Percentiles rank a stretch among this genome's conserved stretches.
Conservation (phyloP, 768 basidiomycete species). For the Hydnomerulius pinastri region DNA sequence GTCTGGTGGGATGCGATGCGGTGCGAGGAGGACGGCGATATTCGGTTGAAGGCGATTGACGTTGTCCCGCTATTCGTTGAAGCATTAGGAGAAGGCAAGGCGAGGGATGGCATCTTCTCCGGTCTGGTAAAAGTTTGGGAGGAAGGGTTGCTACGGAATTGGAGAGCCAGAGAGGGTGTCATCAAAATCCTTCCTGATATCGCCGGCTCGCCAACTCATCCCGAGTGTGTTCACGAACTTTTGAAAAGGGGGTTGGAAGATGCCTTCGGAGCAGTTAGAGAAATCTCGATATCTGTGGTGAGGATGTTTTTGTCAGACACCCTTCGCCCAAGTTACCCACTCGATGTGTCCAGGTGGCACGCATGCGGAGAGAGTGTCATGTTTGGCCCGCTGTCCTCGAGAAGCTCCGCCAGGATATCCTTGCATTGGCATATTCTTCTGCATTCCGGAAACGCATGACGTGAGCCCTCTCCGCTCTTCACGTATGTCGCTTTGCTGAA, state of each 20-base stretch:
- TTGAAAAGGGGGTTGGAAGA: slow-evolving; percentile 70
- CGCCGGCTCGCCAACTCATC: slow-evolving; percentile 42
- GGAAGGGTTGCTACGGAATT: slow-evolving; percentile 59
- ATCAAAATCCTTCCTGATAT: slow-evolving; percentile 58
- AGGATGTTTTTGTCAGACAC: slow-evolving; percentile 32
- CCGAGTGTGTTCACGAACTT: slow-evolving; percentile 53
- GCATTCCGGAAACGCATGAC: slow-evolving; percentile 68
- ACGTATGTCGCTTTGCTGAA: too few relatives aligned
- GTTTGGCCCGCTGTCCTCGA: slow-evolving; percentile 36
- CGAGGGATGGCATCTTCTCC: slow-evolving; percentile 45
- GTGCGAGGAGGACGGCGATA: slow-evolving; percentile 61
- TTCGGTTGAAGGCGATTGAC: slow-evolving; percentile 72
- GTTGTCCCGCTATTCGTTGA: slow-evolving; percentile 57
- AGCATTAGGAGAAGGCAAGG: slow-evolving; percentile 49
- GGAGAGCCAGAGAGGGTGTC: slow-evolving; percentile 81
- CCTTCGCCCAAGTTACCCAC: slow-evolving; percentile 13
- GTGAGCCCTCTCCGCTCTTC: too few relatives aligned
- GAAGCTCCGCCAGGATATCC: slow-evolving; percentile 43
- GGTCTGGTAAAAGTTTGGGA: slow-evolving; percentile 58
- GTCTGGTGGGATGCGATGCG: slow-evolving; percentile 68
- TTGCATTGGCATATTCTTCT: slow-evolving; percentile 45
- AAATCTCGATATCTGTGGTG: slow-evolving; percentile 67
- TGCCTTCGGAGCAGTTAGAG: slow-evolving; percentile 80
- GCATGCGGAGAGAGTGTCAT: slow-evolving; percentile 44
- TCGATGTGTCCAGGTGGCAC: slow-evolving; percentile 52